phyloP scores from a whole-genome alignment of 2,329 filamentous ascomycete species.

The Trichoderma semiorbis region DNA sequence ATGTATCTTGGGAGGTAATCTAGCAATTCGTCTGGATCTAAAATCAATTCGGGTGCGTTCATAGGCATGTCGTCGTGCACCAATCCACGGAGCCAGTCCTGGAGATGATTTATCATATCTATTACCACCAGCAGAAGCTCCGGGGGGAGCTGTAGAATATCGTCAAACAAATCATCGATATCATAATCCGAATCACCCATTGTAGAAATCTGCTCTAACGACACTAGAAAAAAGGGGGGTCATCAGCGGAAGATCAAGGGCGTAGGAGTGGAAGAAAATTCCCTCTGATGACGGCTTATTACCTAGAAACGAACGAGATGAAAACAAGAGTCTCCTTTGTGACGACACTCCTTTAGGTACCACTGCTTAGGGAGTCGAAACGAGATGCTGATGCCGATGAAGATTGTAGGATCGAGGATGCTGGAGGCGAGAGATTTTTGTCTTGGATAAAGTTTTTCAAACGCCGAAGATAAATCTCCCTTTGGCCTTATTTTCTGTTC shows the following conservation, averaged over 20 bases:
- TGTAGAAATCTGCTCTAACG: not conserved
- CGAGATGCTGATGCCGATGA: not conserved
- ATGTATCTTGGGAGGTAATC: not conserved
- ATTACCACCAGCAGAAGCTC: not conserved
- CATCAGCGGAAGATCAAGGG: not conserved
- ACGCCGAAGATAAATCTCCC: not conserved
- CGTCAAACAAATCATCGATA: not conserved
- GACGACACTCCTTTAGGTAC: not conserved
- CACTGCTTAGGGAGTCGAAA: not conserved
- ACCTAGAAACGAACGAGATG: not conserved
- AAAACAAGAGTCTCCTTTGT: not conserved
- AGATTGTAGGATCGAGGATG: not conserved
- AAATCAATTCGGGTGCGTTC: not conserved
- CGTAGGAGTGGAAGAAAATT: too few relatives aligned
- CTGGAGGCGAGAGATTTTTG: not conserved
- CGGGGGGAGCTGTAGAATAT: not conserved
- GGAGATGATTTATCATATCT: not conserved
- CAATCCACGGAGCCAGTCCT: not conserved
- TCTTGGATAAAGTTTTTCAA: not conserved
- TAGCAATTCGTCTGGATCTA: not conserved
- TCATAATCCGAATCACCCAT: not conserved
- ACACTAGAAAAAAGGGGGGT: not conserved
- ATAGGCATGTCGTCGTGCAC: not conserved
- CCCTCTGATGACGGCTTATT: not conserved
- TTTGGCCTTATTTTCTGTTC: not conserved